Base-by-base conservation (phyloP, 2,329 filamentous ascomycete genomes). In the Xylariaceae sp. region DNA sequence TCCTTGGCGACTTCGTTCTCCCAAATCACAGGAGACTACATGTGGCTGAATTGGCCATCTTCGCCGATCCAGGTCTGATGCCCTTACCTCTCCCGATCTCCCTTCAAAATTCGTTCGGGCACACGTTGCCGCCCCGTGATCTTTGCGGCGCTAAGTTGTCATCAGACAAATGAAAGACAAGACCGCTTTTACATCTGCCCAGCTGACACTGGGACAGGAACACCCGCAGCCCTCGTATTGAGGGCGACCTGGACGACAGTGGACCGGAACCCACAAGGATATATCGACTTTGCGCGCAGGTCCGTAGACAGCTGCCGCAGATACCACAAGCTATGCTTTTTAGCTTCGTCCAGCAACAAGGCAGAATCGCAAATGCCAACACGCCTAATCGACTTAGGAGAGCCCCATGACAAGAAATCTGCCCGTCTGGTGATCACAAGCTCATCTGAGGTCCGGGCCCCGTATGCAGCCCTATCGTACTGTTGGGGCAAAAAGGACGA, bases 401-500 rank as follows among this genome's bases (percentile, higher is more conserved):
- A 37, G 5, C 34, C 36, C 22, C 3, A 10, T 5, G 37, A 16
- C 18, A 29, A 6, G 9, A 22, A 30, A n/a, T 8, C 30, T n/a
- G 15, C 36, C 19, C 49, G 36, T 21, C 47, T 65, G 1, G 54
- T 63, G 1, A 51, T 40, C 8, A 45, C 58, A 9, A 47, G 29
- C 6, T 7, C 19, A 15, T 22, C 15, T 1, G 39, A 36, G 5
- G 13, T 60, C 15, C 55, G 45, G 2, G 52, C 52, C 22, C 60
- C 60, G 8, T 65, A 65, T 13, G 6, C 61, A 1, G 61, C 60
- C 10, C 54, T 65, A 3, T 65, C 63, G 0, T 65, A 65, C 43
- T 63, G 57, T 45, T 65, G 63, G 61, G 63, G 63, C 0, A 47
- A 34, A 13, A 44, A 49, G 2, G 46, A 41, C 5, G 46, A 48